These are phyloP conservation scores for Bothriochloa decipiens DNA, from an alignment of 176 grass and related monocot species.

Conservation along the genomic window DNA sequence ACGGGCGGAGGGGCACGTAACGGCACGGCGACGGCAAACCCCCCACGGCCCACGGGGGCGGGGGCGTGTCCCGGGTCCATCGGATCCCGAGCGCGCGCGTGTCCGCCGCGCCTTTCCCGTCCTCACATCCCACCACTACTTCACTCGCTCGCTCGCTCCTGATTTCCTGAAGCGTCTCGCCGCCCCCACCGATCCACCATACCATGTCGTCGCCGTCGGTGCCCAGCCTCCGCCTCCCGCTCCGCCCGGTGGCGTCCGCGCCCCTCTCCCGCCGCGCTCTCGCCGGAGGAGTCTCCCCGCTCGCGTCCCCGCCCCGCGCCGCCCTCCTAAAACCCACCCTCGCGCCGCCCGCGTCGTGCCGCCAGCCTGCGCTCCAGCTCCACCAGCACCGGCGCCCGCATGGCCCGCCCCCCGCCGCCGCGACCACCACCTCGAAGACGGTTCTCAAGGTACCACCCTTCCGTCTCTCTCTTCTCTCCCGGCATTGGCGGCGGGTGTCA, in stretches of 20 bases:
- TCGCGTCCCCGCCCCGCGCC: background rate
- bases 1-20: background rate
- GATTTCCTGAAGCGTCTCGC: constrained; percentile 19
- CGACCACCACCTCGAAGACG: constrained; percentile 36
- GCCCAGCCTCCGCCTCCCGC: constrained; percentile 43
- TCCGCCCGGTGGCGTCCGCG: constrained; percentile 9
- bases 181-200: background rate
- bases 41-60: too few relatives aligned
- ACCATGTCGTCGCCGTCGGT: constrained; percentile 44
- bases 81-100: constrained; percentile 48
- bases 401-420: constrained; percentile 31
- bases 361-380: constrained; percentile 28
- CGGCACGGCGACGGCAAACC: constrained; percentile 31
- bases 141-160: background rate
- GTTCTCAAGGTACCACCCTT: constrained; percentile 41
- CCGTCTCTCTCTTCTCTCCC: background rate
- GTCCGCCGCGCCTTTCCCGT: background rate
- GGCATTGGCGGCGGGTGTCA: constrained; percentile 15
- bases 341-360: constrained; percentile 32
- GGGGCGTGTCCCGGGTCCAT: constrained; percentile 39
- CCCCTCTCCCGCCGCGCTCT: background rate
- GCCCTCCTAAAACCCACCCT: background rate
- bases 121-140: constrained; percentile 24
- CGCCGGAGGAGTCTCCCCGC: background rate
- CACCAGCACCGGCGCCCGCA: constrained; percentile 32